Percentiles rank a stretch among this genome's conserved stretches.
These are phyloP conservation scores for Groenewaldozyma auringiensis DNA, from an alignment of 1,139 yeast genomes.

Conservation along the genomic window DNA sequence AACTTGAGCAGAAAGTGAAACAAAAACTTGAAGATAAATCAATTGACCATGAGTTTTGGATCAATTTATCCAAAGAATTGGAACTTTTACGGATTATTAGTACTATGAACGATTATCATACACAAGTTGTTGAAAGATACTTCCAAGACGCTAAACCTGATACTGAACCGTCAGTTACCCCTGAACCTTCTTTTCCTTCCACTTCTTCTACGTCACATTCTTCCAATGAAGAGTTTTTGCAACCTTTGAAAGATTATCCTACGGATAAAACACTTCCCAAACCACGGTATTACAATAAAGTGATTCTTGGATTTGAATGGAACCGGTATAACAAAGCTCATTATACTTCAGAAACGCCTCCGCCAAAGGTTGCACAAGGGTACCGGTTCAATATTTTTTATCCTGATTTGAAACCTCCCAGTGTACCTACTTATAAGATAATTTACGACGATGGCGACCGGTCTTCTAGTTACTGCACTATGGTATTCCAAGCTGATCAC, in stretches of 20 bases:
- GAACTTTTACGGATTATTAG: slow-evolving; percentile 20
- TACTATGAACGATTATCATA: slow-evolving; percentile 16
- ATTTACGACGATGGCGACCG: slow-evolving; percentile 13
- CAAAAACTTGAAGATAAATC: slow-evolving; percentile 17
- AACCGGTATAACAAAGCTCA: slow-evolving; percentile 33
- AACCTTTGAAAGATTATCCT: slow-evolving; percentile 1
- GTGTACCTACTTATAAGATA: slow-evolving; percentile 30
- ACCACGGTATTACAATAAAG: slow-evolving; percentile 30
- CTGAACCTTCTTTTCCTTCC: background rate
- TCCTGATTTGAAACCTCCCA: slow-evolving; percentile 26
- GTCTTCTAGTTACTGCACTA: slow-evolving; percentile 22
- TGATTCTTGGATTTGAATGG: slow-evolving; percentile 34
- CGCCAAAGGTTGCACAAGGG: slow-evolving; percentile 35
- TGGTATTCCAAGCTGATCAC: slow-evolving; percentile 30
- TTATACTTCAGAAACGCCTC: slow-evolving; percentile 31
- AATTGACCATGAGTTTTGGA: slow-evolving; percentile 31
- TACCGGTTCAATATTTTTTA: slow-evolving; percentile 33
- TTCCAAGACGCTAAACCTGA: background rate
- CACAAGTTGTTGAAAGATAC: slow-evolving; percentile 10
- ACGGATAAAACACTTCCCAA: slow-evolving; percentile 14
- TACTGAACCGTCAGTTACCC: background rate
- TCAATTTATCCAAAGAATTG: slow-evolving; percentile 23
- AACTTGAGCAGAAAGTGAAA: slow-evolving; percentile 22
- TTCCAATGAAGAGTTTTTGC: slow-evolving; percentile 1
- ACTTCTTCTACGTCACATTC: background rate